Evolutionary conservation across 2,329 filamentous ascomycete genomes (phyloP).

Genomic region (Cladophialophora chaetospira): DNA sequence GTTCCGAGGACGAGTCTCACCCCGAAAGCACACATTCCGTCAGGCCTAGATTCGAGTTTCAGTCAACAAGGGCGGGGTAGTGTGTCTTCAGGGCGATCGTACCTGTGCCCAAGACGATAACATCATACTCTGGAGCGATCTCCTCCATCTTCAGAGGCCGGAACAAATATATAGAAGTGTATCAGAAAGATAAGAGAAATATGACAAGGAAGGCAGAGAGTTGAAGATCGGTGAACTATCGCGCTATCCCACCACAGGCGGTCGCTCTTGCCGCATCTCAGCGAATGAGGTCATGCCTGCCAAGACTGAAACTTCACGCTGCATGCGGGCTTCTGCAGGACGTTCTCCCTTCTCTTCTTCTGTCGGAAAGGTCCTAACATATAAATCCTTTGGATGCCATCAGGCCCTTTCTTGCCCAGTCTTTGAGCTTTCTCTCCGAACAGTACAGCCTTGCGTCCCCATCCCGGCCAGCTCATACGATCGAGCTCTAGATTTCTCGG

Average conservation of each 20-base stretch:
- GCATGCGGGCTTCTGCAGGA: neutral
- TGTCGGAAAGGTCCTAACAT: neutral
- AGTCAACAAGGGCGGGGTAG: constrained; percentile 36
- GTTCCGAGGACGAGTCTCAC: constrained; percentile 54
- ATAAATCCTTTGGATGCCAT: too few species aligned
- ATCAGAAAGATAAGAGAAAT: neutral
- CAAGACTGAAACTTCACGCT: constrained; percentile 1
- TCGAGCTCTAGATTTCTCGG: too few species aligned
- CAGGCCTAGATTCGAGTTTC: constrained; percentile 64
- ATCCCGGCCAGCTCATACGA: too few species aligned
- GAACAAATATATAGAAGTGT: constrained; percentile 12
- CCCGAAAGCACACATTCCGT: constrained; percentile 99
- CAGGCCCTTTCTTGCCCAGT: too few species aligned
- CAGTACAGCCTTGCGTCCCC: too few species aligned
- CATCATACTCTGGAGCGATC: constrained; percentile 97
- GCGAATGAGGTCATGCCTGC: constrained; percentile 17
- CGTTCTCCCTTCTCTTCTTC: neutral
- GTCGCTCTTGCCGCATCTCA: constrained; percentile 3
- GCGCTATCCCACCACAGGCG: constrained; percentile 9
- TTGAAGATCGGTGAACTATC: constrained; percentile 25
- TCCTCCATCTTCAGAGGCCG: constrained; percentile 75
- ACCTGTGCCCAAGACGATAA: constrained; percentile 98
- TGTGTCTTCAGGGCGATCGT: constrained; percentile 43
- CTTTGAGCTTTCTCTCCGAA: too few species aligned
- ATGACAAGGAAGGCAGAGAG: neutral